These are phyloP conservation scores for Suillus ampliporus DNA, from an alignment of 768 basidiomycete genomes.

Conservation along the genomic window DNA sequence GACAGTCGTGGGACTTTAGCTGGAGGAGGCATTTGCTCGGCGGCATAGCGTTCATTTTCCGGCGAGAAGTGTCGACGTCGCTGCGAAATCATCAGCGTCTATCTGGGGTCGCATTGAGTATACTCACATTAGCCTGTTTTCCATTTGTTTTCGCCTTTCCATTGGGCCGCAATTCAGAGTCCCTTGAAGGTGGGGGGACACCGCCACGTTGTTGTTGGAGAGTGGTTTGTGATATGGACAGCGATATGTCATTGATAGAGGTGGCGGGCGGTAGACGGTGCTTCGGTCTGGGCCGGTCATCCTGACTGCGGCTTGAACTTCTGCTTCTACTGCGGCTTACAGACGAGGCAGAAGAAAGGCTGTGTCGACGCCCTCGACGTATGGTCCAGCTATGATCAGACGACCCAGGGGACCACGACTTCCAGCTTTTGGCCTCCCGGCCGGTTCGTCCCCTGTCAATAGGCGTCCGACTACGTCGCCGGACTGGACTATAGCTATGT, in stretches of 20 bases:
- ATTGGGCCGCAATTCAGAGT: slow-evolving; percentile 36
- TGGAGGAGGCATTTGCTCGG: slow-evolving; percentile 42
- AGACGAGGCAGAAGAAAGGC: slow-evolving; percentile 60
- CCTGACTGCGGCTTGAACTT: slow-evolving; percentile 58
- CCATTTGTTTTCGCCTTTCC: slow-evolving; percentile 46
- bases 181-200: slow-evolving; percentile 12
- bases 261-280: slow-evolving; percentile 65
- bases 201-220: slow-evolving; percentile 21
- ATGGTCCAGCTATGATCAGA: slow-evolving; percentile 47
- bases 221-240: slow-evolving; percentile 38
- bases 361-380: slow-evolving; percentile 44
- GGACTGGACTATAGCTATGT: slow-evolving; percentile 54
- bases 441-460: slow-evolving; percentile 49
- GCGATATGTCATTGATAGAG: slow-evolving; percentile 41
- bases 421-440: slow-evolving; percentile 21
- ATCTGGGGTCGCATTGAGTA: slow-evolving; percentile 5
- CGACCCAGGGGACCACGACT: slow-evolving; percentile 47
- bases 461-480: slow-evolving; percentile 53
- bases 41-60: slow-evolving; percentile 25
- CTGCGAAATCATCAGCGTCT: slow-evolving; percentile 24
- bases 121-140: slow-evolving; percentile 37
- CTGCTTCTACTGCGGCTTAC: slow-evolving; percentile 61
- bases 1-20: slow-evolving; percentile 26
- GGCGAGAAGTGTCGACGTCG: slow-evolving; percentile 25
- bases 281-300: slow-evolving; percentile 55